Evolutionary conservation across 148 eudicot species (phyloP), one percentile per base, ranked within the genome.

Genomic region (Polygonum aviculare): DNA sequence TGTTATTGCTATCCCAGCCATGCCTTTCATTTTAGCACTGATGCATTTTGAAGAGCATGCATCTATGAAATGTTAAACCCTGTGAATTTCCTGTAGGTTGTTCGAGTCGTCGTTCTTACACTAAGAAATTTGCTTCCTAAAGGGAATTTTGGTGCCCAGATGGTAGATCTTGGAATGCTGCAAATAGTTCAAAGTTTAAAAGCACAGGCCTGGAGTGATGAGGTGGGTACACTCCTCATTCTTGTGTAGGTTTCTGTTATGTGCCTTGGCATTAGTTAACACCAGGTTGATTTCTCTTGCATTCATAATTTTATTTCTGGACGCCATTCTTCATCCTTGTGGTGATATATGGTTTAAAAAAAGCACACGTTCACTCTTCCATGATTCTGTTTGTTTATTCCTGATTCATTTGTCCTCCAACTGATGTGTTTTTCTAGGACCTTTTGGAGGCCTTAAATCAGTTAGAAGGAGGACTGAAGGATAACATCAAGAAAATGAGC

Each of bases 121-220:
- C 87, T 95, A 69, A 86, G 87, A 78, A 92, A 95, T 85, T 84
- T 95, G 88, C 93, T 95, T 79, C 86, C 88, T 19, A 92, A 82
- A 73, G 88, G 90, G 73, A 89, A 88, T 50, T 92, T 95, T 88
- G 98, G 94, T 74, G 85, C 94, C 80, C 91, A 89, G 83, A 90
- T 95, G 97, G 90, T 95, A 72, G 94, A 89, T 78, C 90, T 92
- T 63, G 98, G 93, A 76, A 75, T 92, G 81, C 91, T 87, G 6
- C 97, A 92, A 79, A 72, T 88, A 75, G 93, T 95, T 79, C 94
- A 92, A 86, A 95, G 86, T 84, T 81, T 92, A 81, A 92, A 88
- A 86, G 91, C 94, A 40, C 96, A 95, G 60, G 96, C 98, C 62
- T 90, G 96, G 98, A 87, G 96, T 78, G 98, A 95, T 76, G 98